Percentiles rank a stretch among this genome's conserved stretches.
Conservation (phyloP, 305 asterid genomes). For the Fraxinus floribunda region DNA sequence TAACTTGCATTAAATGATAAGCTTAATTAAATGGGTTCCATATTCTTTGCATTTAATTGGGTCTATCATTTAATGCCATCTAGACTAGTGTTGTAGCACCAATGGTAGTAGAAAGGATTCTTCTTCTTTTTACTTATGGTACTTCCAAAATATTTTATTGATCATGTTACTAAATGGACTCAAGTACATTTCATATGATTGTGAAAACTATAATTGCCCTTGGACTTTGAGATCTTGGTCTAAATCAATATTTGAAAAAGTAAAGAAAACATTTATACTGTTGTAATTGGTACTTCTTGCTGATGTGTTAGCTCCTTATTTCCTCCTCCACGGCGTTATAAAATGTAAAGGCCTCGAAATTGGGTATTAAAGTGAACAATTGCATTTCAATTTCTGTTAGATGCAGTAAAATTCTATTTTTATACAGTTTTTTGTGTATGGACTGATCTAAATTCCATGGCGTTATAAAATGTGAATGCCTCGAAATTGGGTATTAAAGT, state of each 20-base stretch:
- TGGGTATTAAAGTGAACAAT: not conserved
- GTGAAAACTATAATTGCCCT: not conserved
- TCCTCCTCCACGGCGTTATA: not conserved
- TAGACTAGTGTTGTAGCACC: not conserved
- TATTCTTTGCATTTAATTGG: not conserved
- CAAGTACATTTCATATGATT: not conserved
- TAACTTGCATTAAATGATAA: not conserved
- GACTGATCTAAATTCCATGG: not conserved
- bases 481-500: conserved; percentile 3
- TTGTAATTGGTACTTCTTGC: not conserved
- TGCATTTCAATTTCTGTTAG: conserved; percentile 11
- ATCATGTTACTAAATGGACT: not conserved
- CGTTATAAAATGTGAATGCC: not conserved
- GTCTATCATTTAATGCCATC: not conserved
- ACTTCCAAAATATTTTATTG: not conserved
- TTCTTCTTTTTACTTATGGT: not conserved
- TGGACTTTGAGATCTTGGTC: not conserved
- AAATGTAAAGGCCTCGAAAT: not conserved
- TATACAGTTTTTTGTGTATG: not conserved
- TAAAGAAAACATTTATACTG: no score
- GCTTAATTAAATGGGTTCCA: not conserved
- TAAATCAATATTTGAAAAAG: not conserved
- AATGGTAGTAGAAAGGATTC: not conserved
- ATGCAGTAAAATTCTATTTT: not conserved
- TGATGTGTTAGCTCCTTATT: not conserved